phyloP scores from a whole-genome alignment of 345 rosid species.

The Eucalyptus erythrocorys region DNA sequence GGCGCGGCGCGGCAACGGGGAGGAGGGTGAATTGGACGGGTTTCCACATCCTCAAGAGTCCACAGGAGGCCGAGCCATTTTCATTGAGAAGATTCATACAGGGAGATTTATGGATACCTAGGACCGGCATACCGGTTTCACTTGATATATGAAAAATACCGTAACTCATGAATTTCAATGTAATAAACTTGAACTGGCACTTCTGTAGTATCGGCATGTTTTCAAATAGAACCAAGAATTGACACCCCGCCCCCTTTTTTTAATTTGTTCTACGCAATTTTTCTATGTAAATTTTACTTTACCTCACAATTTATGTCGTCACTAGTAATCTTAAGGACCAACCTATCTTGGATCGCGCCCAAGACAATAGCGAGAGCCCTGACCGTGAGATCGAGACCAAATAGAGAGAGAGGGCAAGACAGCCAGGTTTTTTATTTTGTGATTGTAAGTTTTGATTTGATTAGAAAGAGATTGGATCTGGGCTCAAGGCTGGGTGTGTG shows the following conservation, averaged over 20 bases:
- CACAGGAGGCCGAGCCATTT: too few species aligned
- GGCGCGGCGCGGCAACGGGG: accelerated
- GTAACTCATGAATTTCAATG: too few species aligned
- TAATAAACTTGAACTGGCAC: background rate
- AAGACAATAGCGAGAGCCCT: background rate
- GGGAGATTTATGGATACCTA: too few species aligned
- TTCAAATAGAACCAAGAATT: background rate
- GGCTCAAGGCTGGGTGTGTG: background rate
- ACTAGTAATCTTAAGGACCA: background rate
- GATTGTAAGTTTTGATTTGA: background rate
- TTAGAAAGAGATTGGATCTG: background rate
- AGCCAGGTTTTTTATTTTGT: background rate
- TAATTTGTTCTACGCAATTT: too few species aligned
- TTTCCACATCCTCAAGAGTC: too few species aligned
- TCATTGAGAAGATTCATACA: accelerated
- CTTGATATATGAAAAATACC: too few species aligned
- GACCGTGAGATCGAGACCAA: accelerated
- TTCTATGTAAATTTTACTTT: background rate
- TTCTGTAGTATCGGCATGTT: background rate
- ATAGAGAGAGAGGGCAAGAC: background rate
- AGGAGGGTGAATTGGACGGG: too few species aligned
- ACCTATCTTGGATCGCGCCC: background rate
- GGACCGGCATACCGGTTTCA: accelerated
- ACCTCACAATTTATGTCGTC: background rate
- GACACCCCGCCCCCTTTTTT: accelerated